These are phyloP conservation scores for Galerina marginata DNA, from an alignment of 768 basidiomycete species.

Conservation along the genomic window DNA sequence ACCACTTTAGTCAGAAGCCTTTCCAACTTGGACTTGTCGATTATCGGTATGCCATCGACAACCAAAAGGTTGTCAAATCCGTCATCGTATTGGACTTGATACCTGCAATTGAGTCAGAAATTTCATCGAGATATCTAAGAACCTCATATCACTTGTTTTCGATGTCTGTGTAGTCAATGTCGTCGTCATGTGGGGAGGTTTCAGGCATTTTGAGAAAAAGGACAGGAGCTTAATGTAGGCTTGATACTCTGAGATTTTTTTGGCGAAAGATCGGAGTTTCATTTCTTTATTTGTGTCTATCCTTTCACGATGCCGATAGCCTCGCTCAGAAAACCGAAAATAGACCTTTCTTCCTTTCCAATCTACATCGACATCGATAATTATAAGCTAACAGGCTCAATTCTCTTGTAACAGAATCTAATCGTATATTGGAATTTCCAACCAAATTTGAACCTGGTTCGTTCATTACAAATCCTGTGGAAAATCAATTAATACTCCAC, in stretches of 20 bases:
- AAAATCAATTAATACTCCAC: no score
- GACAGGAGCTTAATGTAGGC: no score
- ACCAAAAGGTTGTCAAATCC: constrained; percentile 91
- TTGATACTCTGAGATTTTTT: constrained; percentile 14
- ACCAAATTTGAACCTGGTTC: no score
- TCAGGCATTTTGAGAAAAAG: constrained; percentile 48
- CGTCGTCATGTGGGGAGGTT: constrained; percentile 48
- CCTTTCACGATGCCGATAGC: background rate
- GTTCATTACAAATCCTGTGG: no score
- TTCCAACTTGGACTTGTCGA: constrained; percentile 85
- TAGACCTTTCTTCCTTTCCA: no score
- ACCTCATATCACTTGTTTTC: constrained; percentile 71
- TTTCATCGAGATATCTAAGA: background rate
- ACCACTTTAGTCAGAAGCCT: constrained; percentile 80
- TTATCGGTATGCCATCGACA: constrained; percentile 90
- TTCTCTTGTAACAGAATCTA: no score
- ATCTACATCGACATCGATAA: no score
- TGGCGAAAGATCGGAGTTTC: constrained; percentile 19
- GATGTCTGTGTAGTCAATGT: constrained; percentile 88
- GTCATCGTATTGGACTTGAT: constrained; percentile 82
- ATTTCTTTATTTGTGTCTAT: constrained; percentile 15
- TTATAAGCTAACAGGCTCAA: no score
- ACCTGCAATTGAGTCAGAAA: constrained; percentile 51
- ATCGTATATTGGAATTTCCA: no score
- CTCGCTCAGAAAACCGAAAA: no score